Conservation (phyloP, 179 eudicot species). For the Gypsophila paniculata region DNA sequence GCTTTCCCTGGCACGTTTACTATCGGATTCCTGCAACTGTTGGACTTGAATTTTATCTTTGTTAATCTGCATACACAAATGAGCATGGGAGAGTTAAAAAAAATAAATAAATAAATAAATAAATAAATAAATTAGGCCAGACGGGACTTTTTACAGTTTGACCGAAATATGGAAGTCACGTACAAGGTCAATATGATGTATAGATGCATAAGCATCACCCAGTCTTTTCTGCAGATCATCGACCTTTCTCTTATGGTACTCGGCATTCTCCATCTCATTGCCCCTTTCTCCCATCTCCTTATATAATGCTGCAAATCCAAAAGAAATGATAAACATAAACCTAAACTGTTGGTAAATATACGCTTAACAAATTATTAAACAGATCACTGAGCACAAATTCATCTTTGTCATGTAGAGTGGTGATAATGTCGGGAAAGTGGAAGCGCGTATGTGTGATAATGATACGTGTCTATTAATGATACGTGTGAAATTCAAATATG, state of each 20-base stretch:
- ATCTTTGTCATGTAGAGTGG: background rate
- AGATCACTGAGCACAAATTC: background rate
- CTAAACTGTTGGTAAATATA: no score
- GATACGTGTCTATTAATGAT: no score
- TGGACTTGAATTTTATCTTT: conserved; percentile 46
- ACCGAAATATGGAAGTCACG: conserved; percentile 21
- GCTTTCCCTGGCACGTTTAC: conserved; percentile 49
- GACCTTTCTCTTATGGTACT: conserved; percentile 63
- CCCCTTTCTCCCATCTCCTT: conserved; percentile 73
- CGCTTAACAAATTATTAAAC: no score
- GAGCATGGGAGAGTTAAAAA: background rate
- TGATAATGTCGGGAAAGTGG: no score
- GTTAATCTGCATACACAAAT: conserved; percentile 47
- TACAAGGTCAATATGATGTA: conserved; percentile 76
- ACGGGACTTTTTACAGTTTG: no score
- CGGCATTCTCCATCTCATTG: conserved; percentile 66
- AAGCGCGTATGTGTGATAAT: no score
- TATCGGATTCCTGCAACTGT: conserved; percentile 49
- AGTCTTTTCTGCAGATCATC: conserved; percentile 75
- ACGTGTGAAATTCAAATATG: no score
- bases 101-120: no score
- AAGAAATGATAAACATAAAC: background rate
- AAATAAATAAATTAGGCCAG: no score
- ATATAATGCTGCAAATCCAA: conserved; percentile 63
- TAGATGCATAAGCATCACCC: conserved; percentile 58